Evolutionary conservation across 2,329 filamentous ascomycete species (phyloP), one percentile per base, ranked within the genome.

Genomic region (Fusarium virguliforme): DNA sequence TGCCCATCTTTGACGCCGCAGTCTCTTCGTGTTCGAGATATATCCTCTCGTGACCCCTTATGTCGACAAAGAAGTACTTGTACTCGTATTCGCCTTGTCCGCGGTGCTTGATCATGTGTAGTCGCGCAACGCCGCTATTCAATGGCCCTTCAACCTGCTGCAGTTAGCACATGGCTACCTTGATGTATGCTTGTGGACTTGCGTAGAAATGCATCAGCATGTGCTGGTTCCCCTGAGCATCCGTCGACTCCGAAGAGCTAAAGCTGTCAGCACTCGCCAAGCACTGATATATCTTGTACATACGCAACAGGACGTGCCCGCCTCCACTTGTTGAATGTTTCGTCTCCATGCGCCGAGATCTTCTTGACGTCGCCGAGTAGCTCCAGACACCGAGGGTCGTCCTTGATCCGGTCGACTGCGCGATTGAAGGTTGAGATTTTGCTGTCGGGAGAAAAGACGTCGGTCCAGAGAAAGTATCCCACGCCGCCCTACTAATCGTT

Each of bases 351-450:
- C 0, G 94, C 94, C 24, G 85, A 86, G 63, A 98, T 95, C 78
- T 94, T 88, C 67, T 90, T 90, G 40, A 87, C 82, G 15, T 94
- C 90, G 13, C 94, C 94, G 1, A 98, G 87, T 7, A 97, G 79
- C 62, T 91, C 89, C 30, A 90, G 84, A 77, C 93, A 97, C 63
- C 89, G 85, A 1, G 87, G 80, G 77, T 97, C 92, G 58, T 87
- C 86, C 79, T 91, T 93, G 78, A 98, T 90, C 67, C 90, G 90
- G 76, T 93, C 89, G 53, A 97, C 92, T 1, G 94, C 93, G 70
- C 92, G 91, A 83, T 97, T 97, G 86, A 97, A 98, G 79, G 96
- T 90, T 62, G 90, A 89, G 15, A 92, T 95, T 81, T 94, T 95
- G 84, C 93, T 96, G 77, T 95, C 92, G 22, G 92, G 88, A 4